A percentile compares a stretch with the other conserved stretches of the same genome.
Conservation (phyloP, 768 basidiomycete species). For the Arthromyces matolae region DNA sequence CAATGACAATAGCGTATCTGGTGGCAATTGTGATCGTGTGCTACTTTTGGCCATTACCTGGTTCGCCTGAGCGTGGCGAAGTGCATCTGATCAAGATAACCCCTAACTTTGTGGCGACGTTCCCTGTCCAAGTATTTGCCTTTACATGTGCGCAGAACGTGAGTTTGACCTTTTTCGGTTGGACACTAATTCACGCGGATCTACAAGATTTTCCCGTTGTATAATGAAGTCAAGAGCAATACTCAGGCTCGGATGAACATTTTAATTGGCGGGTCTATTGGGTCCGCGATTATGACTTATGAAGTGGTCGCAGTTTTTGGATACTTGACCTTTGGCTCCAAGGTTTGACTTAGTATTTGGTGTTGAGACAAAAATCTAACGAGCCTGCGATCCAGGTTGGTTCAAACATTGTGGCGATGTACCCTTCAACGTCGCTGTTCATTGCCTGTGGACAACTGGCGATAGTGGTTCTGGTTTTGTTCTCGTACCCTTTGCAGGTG, state of each 20-base stretch:
- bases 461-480: slow-evolving; percentile 84
- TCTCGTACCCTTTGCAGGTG: slow-evolving; percentile 93
- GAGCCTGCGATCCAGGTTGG: slow-evolving; percentile 63
- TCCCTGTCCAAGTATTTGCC: slow-evolving; percentile 92
- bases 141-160: slow-evolving; percentile 95
- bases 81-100: slow-evolving; percentile 71
- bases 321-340: slow-evolving; percentile 90
- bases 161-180: slow-evolving; percentile 21
- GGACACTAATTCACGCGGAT: neutral
- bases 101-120: slow-evolving; percentile 73
- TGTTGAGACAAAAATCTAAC: slow-evolving; percentile 1
- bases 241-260: slow-evolving; percentile 81
- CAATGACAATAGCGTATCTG: slow-evolving; percentile 68
- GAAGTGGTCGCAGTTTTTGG: slow-evolving; percentile 87
- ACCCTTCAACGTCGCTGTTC: slow-evolving; percentile 84
- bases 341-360: slow-evolving; percentile 38
- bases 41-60: slow-evolving; percentile 72
- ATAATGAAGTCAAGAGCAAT: slow-evolving; percentile 84
- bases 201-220: slow-evolving; percentile 85
- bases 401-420: slow-evolving; percentile 94
- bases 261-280: slow-evolving; percentile 86
- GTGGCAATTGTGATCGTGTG: slow-evolving; percentile 75
- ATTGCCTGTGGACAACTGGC: slow-evolving; percentile 92
- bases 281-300: slow-evolving; percentile 77
- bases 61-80: slow-evolving; percentile 60